Base-by-base conservation (phyloP, 75 land plant species). In the Gnetum montanum region DNA sequence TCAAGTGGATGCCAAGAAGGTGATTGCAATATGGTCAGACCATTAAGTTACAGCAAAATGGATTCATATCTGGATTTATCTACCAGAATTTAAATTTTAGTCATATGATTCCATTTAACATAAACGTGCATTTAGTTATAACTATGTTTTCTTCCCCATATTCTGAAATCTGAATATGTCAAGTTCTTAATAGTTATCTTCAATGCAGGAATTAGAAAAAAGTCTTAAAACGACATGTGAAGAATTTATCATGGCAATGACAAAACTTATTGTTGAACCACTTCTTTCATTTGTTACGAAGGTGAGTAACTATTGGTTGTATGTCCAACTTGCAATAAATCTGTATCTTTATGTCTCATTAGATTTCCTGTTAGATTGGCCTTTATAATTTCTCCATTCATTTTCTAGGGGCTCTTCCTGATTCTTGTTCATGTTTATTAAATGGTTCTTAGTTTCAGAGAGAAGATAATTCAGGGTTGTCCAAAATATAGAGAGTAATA, bases 1-100 rank as follows among this genome's bases (percentile, higher is more conserved):
- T 65, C 97, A 95, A 59, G 67, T 84, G 34, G 99, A 95, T 79
- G 97, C 99, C 10, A 95, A 90, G 70, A 95, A 87, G 88, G 96
- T 90, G 31, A 31, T 31, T 34, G 37, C 28, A 23, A 10, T 60
- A 63, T 20, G 34, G 5, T 2, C 3, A 34, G 25, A 18, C 31
- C 19, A 49, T 36, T 53, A 59, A 54, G 34, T 19, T 15, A n/a
- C n/a, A n/a, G n/a, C 34, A 4, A 49, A 8, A 12, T 28, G 1
- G 7, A 30, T 23, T 29, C 24, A 30, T 25, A 3, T 41, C 3
- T 41, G n/a, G 43, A n/a, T n/a, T n/a, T n/a, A n/a, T n/a, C n/a
- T n/a, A n/a, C n/a, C n/a, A n/a, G n/a, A n/a, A n/a, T n/a, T n/a
- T n/a, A n/a, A n/a, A n/a, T n/a, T n/a, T n/a, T n/a, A n/a, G n/a